Conservation (phyloP, 495 filamentous ascomycete species). For the Xylaria acuta region DNA sequence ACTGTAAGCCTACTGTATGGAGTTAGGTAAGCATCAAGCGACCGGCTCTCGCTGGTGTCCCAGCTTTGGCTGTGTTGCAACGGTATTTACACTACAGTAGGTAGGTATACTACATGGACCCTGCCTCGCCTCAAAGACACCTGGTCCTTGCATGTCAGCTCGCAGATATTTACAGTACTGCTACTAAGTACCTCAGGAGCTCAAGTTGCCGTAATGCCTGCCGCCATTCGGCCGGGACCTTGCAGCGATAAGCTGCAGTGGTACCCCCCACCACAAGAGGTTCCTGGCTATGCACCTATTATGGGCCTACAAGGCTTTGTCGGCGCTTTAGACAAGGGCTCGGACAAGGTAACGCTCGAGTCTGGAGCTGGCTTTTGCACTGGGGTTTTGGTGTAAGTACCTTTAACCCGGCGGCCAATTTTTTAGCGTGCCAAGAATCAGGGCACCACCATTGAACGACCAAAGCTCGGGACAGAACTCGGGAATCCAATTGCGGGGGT, state of each 20-base stretch:
- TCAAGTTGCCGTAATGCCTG: background rate
- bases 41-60: background rate
- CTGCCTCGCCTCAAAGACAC: background rate
- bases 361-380: too few species aligned
- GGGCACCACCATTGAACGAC: too few species aligned
- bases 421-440: too few species aligned
- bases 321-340: too few species aligned
- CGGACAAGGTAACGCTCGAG: too few species aligned
- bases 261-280: too few species aligned
- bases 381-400: too few species aligned
- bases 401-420: too few species aligned
- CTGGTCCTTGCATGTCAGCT: constrained; percentile 8
- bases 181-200: too few species aligned
- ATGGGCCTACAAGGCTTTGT: too few species aligned
- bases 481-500: constrained; percentile 4
- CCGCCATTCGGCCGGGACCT: constrained; percentile 1
- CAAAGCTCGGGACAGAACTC: background rate
- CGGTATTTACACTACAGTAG: background rate
- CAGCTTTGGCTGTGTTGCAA: background rate
- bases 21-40: background rate
- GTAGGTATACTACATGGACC: too few species aligned
- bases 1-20: background rate
- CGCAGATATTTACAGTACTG: background rate
- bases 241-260: constrained; percentile 13
- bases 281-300: too few species aligned